These are phyloP conservation scores for Vanrija humicola DNA, from an alignment of 1,284 basidiomycete species.

Conservation along the genomic window DNA sequence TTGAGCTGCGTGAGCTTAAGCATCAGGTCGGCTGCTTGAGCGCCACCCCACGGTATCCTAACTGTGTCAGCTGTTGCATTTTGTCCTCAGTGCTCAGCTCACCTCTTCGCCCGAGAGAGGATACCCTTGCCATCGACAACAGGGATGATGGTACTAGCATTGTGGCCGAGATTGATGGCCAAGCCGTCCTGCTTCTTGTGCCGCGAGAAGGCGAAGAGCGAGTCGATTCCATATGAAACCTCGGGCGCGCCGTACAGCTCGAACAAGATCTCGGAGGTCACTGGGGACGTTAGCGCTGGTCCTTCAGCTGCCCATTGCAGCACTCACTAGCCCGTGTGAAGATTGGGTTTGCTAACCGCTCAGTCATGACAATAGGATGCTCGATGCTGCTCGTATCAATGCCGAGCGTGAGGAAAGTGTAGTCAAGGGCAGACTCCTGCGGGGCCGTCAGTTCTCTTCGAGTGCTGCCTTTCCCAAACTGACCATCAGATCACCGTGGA, in stretches of 20 bases:
- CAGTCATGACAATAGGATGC: constrained; percentile 92
- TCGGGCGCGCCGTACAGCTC: constrained; percentile 87
- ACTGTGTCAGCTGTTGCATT: not conserved
- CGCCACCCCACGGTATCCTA: constrained; percentile 90
- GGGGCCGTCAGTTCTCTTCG: not conserved
- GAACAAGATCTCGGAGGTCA: constrained; percentile 95
- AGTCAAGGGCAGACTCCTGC: constrained; percentile 94
- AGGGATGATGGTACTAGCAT: constrained; percentile 76
- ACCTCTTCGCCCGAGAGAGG: constrained; percentile 80
- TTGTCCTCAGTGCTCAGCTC: not conserved
- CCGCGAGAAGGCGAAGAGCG: constrained; percentile 79
- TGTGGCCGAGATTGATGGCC: constrained; percentile 56
- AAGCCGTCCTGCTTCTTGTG: constrained; percentile 60
- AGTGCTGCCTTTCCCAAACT: constrained; percentile 39
- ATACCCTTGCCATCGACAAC: constrained; percentile 74
- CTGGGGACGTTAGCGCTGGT: constrained; percentile 46
- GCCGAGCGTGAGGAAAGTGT: constrained; percentile 80
- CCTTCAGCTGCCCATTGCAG: too few relatives aligned
- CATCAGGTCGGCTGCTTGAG: constrained; percentile 84
- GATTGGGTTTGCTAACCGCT: constrained; percentile 81
- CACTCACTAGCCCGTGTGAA: constrained; percentile 78
- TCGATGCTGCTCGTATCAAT: constrained; percentile 73
- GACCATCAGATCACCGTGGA: constrained; percentile 87
- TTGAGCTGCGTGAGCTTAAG: constrained; percentile 92
- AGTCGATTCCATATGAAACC: constrained; percentile 84